These are phyloP conservation scores for Paracoccidioides lutzii DNA, from an alignment of 2,329 filamentous ascomycete genomes.

Conservation along the genomic window DNA sequence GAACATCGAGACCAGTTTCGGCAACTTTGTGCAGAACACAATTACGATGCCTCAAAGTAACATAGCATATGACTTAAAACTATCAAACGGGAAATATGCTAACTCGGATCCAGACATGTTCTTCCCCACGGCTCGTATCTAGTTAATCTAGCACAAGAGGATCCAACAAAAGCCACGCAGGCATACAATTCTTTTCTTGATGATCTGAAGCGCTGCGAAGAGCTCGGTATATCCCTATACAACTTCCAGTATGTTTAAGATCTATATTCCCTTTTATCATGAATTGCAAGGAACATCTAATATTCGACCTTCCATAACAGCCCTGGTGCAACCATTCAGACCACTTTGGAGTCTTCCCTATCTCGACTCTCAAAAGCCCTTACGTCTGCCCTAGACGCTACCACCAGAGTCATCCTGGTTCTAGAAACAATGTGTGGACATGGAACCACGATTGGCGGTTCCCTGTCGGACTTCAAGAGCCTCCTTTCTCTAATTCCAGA, in stretches of 20 bases:
- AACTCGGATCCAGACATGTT: constrained; percentile 42
- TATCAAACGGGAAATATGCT: not conserved
- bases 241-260: constrained; percentile 61
- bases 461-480: constrained; percentile 73
- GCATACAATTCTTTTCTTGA: constrained; percentile 79
- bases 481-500: constrained; percentile 59
- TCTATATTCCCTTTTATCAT: not conserved
- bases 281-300: not conserved
- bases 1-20: constrained; percentile 59
- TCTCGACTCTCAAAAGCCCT: constrained; percentile 67
- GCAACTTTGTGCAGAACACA: constrained; percentile 51
- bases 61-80: constrained; percentile 1
- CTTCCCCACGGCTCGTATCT: constrained; percentile 93
- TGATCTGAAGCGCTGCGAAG: constrained; percentile 73
- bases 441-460: constrained; percentile 75
- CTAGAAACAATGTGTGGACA: constrained; percentile 92
- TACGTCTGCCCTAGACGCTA: constrained; percentile 68
- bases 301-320: constrained; percentile 15
- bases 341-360: constrained; percentile 56
- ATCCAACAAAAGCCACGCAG: constrained; percentile 66
- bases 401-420: constrained; percentile 62
- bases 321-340: constrained; percentile 67
- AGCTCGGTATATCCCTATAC: constrained; percentile 78
- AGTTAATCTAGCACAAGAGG: constrained; percentile 82
- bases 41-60: constrained; percentile 53